Conservation (phyloP, 129 eudicot species). For the Chrysanthemum lavandulifolium region DNA sequence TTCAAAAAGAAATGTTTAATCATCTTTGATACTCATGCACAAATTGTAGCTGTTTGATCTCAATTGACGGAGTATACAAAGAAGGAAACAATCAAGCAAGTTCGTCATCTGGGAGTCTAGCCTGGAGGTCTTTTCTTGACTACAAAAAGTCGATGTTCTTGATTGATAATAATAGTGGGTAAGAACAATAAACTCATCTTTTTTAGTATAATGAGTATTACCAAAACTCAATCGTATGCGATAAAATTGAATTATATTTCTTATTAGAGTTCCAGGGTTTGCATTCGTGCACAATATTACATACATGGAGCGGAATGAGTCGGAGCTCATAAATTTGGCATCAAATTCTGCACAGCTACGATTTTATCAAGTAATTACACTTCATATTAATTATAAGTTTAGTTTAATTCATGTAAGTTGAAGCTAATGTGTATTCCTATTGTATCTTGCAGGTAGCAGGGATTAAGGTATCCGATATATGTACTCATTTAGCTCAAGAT, state of each 20-base stretch:
- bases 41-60: constrained; percentile 51
- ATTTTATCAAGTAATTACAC: constrained; percentile 64
- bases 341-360: constrained; percentile 49
- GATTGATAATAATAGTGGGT: constrained; percentile 31
- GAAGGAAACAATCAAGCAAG: constrained; percentile 42
- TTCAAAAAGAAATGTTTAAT: constrained; percentile 2
- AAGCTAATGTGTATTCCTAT: constrained; percentile 15
- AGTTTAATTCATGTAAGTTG: constrained; percentile 18
- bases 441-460: constrained; percentile 68
- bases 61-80: constrained; percentile 54
- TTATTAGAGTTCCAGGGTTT: constrained; percentile 68
- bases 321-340: constrained; percentile 47
- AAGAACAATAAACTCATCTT: constrained; percentile 9
- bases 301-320: constrained; percentile 49
- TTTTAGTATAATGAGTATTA: constrained; percentile 9
- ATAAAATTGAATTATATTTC: not conserved
- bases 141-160: constrained; percentile 41
- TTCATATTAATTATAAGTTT: not conserved
- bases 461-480: constrained; percentile 55
- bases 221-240: too few relatives aligned
- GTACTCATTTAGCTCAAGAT: constrained; percentile 12
- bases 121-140: constrained; percentile 43
- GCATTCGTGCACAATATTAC: constrained; percentile 60
- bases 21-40: not conserved
- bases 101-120: constrained; percentile 53